Base-by-base conservation (phyloP, 441 rosid species). In the Syzygium malaccense region DNA sequence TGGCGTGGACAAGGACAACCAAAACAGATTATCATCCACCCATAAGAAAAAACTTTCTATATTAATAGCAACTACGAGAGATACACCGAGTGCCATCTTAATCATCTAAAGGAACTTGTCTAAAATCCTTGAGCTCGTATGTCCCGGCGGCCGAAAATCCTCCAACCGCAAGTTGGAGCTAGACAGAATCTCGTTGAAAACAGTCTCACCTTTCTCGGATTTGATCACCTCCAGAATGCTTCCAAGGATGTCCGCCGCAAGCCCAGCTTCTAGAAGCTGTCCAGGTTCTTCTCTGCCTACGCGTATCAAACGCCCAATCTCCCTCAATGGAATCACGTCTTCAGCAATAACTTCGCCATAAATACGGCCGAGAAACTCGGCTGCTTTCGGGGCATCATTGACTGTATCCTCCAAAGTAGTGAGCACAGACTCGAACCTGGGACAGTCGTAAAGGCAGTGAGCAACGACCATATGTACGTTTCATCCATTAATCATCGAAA, bases 351-450 rank as follows among this genome's bases (percentile, higher is more conserved):
- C 91, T 90, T 92, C 92, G n/a, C 93, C 98, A 85, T 96, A 93
- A 13, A 97, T 94, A 7, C 79, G 66, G 41, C 98, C 99, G 1
- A 98, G 96, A 92, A 94, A 98, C 89, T 96, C 98, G 14, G 96
- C 93, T 80, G 99, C 99, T 91, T 89, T 98, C 0, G 99, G 98
- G 28, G 99, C 99, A 89, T 98, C 99, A 83, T 93, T 97, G 8
- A 98, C 98, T 0, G 96, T 94, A 92, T 98, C 99, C 93, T 96
- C 98, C 93, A 98, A 89, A 14, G 94, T 94, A 86, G 90, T 88
- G 66, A 98, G 95, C 86, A 95, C 98, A 7, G 93, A 92, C 87
- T 96, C 96, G 86, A 98, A 96, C 94, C 99, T 98, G 94, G 87
- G 48, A 71, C 83, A 37, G 83, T 71, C 26, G n/a, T 86, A 55